Evolutionary conservation across 1,139 yeast genomes (phyloP).

Genomic region (Ogataea hybrid): DNA sequence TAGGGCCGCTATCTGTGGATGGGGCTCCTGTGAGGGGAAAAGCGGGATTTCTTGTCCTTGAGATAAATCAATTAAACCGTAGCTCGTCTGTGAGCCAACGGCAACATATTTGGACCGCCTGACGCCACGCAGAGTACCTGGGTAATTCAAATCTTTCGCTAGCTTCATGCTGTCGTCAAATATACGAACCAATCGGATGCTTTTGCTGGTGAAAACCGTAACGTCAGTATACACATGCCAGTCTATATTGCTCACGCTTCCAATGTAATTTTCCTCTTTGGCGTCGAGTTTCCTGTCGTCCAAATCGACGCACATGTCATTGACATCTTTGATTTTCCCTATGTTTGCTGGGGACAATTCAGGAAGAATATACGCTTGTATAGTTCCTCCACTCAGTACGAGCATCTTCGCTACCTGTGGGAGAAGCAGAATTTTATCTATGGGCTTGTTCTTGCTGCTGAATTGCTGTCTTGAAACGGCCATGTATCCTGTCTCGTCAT

Average conservation of each 20-base stretch:
- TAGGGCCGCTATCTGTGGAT: conserved; percentile 54
- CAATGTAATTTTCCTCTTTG: conserved; percentile 19
- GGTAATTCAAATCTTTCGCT: conserved; percentile 57
- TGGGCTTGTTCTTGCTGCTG: conserved; percentile 39
- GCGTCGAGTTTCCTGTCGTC: conserved; percentile 22
- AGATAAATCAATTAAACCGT: conserved; percentile 69
- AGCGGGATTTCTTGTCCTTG: conserved; percentile 62
- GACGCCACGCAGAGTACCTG: conserved; percentile 49
- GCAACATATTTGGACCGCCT: conserved; percentile 54
- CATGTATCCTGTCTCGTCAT: conserved; percentile 54
- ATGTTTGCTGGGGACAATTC: conserved; percentile 77
- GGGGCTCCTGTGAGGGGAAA: conserved; percentile 45
- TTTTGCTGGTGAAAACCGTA: conserved; percentile 55
- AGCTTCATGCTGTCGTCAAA: conserved; percentile 50
- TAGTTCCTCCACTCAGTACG: conserved; percentile 54
- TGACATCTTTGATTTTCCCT: conserved; percentile 63
- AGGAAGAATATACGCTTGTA: conserved; percentile 69
- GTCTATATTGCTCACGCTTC: conserved; percentile 18
- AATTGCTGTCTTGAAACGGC: conserved; percentile 53
- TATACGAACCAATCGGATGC: conserved; percentile 61
- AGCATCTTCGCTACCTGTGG: conserved; percentile 59
- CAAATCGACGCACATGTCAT: conserved; percentile 40
- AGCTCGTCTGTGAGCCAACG: conserved; percentile 59
- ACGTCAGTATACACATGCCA: conserved; percentile 39
- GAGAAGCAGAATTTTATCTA: conserved; percentile 56